Evolutionary conservation across 106 monocot species (phyloP).

Genomic region (Agapanthus africanus): DNA sequence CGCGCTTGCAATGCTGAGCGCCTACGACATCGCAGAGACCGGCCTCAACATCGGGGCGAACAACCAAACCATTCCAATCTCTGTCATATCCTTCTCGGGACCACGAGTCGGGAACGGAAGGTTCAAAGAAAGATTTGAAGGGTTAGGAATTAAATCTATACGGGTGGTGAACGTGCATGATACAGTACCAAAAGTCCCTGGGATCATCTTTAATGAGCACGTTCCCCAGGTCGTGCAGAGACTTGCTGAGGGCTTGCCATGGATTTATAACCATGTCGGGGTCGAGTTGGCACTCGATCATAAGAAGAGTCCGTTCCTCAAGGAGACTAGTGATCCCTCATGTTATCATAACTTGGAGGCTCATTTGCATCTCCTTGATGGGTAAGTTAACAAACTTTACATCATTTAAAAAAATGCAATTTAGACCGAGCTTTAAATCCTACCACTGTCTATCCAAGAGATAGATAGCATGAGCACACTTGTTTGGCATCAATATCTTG

Average conservation of each 20-base stretch:
- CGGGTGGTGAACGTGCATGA: constrained; percentile 83
- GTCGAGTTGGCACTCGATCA: constrained; percentile 74
- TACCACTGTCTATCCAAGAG: background rate
- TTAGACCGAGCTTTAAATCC: background rate
- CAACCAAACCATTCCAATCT: constrained; percentile 17
- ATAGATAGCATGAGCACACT: too few relatives aligned
- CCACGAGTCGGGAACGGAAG: constrained; percentile 73
- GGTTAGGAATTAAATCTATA: constrained; percentile 47
- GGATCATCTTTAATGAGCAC: constrained; percentile 61
- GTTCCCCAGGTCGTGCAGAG: constrained; percentile 22
- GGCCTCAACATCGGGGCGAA: constrained; percentile 8
- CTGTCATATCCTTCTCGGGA: constrained; percentile 67
- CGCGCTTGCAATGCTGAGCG: constrained; percentile 77
- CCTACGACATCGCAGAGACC: constrained; percentile 72
- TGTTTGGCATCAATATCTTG: background rate
- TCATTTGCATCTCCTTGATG: constrained; percentile 78
- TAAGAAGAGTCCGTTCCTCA: constrained; percentile 65
- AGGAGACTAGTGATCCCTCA: constrained; percentile 52
- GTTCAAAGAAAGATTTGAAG: constrained; percentile 65
- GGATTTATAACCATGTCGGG: constrained; percentile 80
- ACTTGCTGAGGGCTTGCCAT: constrained; percentile 39
- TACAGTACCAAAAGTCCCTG: constrained; percentile 71
- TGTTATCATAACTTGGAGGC: constrained; percentile 82
- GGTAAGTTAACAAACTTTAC: constrained; percentile 42
- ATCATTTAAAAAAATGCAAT: too few relatives aligned